These are phyloP conservation scores for Setaria viridis DNA, from an alignment of 202 grass and related monocot species.

Conservation along the genomic window DNA sequence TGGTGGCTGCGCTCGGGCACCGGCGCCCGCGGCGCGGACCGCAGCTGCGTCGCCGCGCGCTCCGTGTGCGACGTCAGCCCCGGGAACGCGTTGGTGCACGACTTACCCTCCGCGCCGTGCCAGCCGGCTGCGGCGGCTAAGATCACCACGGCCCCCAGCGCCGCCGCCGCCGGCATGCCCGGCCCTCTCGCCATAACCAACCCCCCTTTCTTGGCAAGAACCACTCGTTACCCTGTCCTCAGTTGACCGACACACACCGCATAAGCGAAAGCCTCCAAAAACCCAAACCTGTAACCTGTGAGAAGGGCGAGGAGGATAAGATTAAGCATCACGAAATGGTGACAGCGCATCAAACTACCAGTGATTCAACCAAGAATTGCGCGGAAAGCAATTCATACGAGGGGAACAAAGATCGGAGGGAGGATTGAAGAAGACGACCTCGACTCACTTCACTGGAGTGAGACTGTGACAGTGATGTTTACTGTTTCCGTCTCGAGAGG, in stretches of 20 bases:
- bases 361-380: slow-evolving; percentile 14
- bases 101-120: slow-evolving; percentile 41
- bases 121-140: neutral
- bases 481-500: neutral
- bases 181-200: slow-evolving; percentile 35
- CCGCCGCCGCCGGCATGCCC: neutral
- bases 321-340: slow-evolving; percentile 21
- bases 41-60: slow-evolving; percentile 56
- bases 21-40: neutral
- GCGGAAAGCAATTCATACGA: slow-evolving; percentile 24
- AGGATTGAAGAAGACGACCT: slow-evolving; percentile 1
- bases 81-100: slow-evolving; percentile 66
- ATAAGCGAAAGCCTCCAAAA: slow-evolving; percentile 28
- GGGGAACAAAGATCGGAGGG: neutral
- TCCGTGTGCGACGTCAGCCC: slow-evolving; percentile 59
- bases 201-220: neutral
- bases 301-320: neutral
- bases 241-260: neutral
- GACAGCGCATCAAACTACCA: slow-evolving; percentile 28
- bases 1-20: neutral
- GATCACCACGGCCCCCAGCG: slow-evolving; percentile 21
- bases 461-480: neutral
- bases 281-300: neutral
- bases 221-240: neutral
- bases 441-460: neutral